Base-by-base conservation (phyloP, 179 eudicot genomes). In the Carnegiea gigantea region DNA sequence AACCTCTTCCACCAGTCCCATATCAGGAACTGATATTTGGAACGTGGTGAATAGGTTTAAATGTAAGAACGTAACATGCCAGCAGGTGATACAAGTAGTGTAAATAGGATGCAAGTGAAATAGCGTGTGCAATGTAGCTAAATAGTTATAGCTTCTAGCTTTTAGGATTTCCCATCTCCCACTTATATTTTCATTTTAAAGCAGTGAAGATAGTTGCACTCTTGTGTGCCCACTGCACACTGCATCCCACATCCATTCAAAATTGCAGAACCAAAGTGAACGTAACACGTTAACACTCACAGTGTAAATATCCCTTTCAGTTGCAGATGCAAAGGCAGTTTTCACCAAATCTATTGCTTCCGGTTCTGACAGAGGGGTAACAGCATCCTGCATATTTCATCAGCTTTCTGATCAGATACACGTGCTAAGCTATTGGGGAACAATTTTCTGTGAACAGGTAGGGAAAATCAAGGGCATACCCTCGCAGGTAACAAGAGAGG, bases 311-410 rank as follows among this genome's bases (percentile, higher is more conserved):
- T 95, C 98, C 88, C 98, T 95, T 86, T 95, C 98, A 57, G 98
- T 89, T 81, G 98, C 98, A 78, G 98, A 91, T 78, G 98, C 95
- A 87, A 93, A 95, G 82, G 95, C 94, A 77, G 98, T 95, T 85
- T 90, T 93, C 79, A 95, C 98, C 88, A 95, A 88, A 88, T 95
- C 98, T 74, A 95, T 88, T 33, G 98, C 98, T 89, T 95, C 98
- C 44, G 84, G n/a, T 84, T 95, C 97, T 7, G 97, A 92, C 38
- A 95, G 92, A 17, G 99, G 99, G 7, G 99, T 95, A 64, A 94
- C 97, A 80, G 98, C 94, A 83, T 95, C 98, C 98, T 92, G 91
- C 87, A 90, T 5, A 78, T 70, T 78, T 70, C 76, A 84, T 59
- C 59, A 24, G 11, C 30, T 77, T 43, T 20, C 21, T 20, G 77